A percentile compares a stretch with the other conserved stretches of the same genome.
Conservation (phyloP, 805 yeast genomes). For the Wickerhamiella lipophila region DNA sequence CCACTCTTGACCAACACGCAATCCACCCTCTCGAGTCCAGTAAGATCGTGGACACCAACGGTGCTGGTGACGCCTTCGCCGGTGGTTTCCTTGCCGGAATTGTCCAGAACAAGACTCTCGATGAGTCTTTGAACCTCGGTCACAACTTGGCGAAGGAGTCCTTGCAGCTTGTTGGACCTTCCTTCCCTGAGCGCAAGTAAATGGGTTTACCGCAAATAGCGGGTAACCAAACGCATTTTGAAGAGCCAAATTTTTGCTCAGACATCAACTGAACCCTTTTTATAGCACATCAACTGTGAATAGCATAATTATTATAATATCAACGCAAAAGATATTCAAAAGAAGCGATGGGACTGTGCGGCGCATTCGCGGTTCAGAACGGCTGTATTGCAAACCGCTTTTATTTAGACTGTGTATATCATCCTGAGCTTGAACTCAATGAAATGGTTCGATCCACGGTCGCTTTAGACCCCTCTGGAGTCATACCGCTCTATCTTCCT, state of each 20-base stretch:
- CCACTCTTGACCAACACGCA: constrained; percentile 35
- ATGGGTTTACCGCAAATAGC: not conserved
- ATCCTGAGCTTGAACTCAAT: no score
- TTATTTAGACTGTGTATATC: no score
- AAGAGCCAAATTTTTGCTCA: not conserved
- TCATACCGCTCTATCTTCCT: not conserved
- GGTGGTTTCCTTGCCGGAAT: constrained; percentile 89
- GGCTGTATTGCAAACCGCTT: no score
- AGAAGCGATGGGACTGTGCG: no score
- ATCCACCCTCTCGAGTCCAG: constrained; percentile 59
- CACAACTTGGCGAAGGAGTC: constrained; percentile 94
- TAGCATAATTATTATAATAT: not conserved
- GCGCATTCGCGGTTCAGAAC: no score
- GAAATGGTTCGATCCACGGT: no score
- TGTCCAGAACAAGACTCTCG: constrained; percentile 55
- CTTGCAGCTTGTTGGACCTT: constrained; percentile 88
- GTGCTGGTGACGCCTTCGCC: constrained; percentile 98
- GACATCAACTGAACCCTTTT: not conserved
- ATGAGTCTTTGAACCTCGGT: constrained; percentile 41
- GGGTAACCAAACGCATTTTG: not conserved
- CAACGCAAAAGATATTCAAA: not conserved
- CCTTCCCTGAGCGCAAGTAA: constrained; percentile 46
- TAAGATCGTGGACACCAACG: constrained; percentile 83
- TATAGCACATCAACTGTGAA: not conserved
- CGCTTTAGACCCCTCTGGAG: not conserved